Base-by-base conservation (phyloP, 164 flowering plant species). In the Malania oleifera region DNA sequence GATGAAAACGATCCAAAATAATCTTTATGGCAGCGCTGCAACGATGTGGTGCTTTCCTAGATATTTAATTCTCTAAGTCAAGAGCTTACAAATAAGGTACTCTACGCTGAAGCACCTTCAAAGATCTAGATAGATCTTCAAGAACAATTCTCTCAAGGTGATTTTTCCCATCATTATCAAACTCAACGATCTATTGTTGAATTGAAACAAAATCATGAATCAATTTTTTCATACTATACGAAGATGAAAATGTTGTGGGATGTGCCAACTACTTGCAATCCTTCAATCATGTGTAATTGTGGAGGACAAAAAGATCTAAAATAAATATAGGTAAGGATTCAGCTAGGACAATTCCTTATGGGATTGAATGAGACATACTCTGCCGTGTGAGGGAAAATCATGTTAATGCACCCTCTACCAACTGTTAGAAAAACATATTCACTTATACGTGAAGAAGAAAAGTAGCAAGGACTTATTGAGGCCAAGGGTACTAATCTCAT, bases 201-300 rank as follows among this genome's bases (percentile, higher is more conserved):
- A 39, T 15, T 39, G 15, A 39, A 39, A 39, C 43, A 39, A 39
- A 39, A 39, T 39, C 43, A 39, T 9, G 9, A 39, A 39, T 39
- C 43, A 9, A 44, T 44, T 44, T 44, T 44, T 44, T 17, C 48
- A 4, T 44, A 14, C 48, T 44, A 44, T 44, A 44, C 48, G 12
- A 44, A 44, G 48, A 20, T 44, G 48, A 44, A 44, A 44, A 44
- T 44, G 48, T 44, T 5, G 48, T 44, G 48, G 48, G 48, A 44
- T 44, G 48, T 4, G 48, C 48, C 12, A 44, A 44, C 8, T 20
- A 5, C 22, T 20, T 44, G 48, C n/a, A n/a, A n/a, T n/a, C 43
- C 43, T 39, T 39, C 43, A 39, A 39, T 39, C 43, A 39, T 15
- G 15, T 39, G 43, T 15, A 39, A 9, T n/a, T 39, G 43, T 39